These are phyloP conservation scores for Pterulicium gracile DNA, from an alignment of 1,284 basidiomycete genomes.

Conservation along the genomic window DNA sequence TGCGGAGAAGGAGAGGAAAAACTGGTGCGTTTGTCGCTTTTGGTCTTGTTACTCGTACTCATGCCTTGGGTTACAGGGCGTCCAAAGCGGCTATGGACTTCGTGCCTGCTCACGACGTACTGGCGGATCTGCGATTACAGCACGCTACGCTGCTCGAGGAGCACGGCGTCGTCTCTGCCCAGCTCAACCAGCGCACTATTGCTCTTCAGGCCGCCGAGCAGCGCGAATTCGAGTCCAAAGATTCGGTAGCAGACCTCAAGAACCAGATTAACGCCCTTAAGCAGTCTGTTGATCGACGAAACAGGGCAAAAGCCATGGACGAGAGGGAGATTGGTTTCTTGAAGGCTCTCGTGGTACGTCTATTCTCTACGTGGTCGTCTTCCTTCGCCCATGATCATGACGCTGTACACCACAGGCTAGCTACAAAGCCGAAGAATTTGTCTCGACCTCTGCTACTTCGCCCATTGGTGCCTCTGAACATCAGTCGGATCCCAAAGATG, in stretches of 20 bases:
- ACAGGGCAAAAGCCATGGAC: slow-evolving; percentile 34
- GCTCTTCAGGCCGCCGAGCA: slow-evolving; percentile 31
- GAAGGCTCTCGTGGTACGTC: slow-evolving; percentile 48
- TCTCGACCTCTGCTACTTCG: slow-evolving; percentile 15
- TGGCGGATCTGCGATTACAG: slow-evolving; percentile 44
- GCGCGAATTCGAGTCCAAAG: slow-evolving; percentile 24
- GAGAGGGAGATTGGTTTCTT: slow-evolving; percentile 55
- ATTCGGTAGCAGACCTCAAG: slow-evolving; percentile 24
- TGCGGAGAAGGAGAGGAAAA: slow-evolving; percentile 40
- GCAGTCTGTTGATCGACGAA: slow-evolving; percentile 31
- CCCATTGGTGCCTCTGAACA: slow-evolving; percentile 12
- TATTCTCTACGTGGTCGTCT: neutral
- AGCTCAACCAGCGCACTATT: slow-evolving; percentile 37
- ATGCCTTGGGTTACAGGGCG: slow-evolving; percentile 22
- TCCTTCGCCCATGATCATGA: neutral
- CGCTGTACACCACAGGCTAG: slow-evolving; percentile 32
- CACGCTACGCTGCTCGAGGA: slow-evolving; percentile 56
- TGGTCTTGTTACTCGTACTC: neutral
- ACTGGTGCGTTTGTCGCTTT: slow-evolving; percentile 27
- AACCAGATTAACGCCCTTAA: slow-evolving; percentile 26
- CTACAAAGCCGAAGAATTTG: slow-evolving; percentile 42
- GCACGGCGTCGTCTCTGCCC: slow-evolving; percentile 42
- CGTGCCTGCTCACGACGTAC: slow-evolving; percentile 38
- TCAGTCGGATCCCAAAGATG: slow-evolving; percentile 19
- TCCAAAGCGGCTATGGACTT: slow-evolving; percentile 24